phyloP scores from a whole-genome alignment of 495 filamentous ascomycete species.

The Penicillium coprophilum region DNA sequence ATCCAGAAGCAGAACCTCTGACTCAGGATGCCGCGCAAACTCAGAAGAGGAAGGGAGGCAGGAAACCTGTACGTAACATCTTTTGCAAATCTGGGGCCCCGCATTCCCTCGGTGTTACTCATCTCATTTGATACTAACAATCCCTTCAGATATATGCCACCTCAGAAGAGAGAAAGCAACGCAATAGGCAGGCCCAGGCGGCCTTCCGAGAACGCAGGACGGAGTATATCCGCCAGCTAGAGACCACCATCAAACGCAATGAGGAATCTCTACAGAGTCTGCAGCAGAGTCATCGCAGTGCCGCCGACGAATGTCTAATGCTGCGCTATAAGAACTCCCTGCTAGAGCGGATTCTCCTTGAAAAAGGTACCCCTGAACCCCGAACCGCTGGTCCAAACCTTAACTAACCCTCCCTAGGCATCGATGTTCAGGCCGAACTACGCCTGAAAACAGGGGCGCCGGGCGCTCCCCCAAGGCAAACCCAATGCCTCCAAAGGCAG shows the following conservation, averaged over 20 bases:
- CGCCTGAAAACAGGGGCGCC: slow-evolving; percentile 77
- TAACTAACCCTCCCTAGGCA: slow-evolving; percentile 57
- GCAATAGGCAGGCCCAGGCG: slow-evolving; percentile 95
- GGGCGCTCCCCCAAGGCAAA: slow-evolving; percentile 61
- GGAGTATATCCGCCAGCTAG: slow-evolving; percentile 98
- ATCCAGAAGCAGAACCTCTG: slow-evolving; percentile 56
- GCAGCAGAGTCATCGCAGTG: slow-evolving; percentile 90
- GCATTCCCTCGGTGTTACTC: slow-evolving; percentile 20
- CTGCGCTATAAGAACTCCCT: slow-evolving; percentile 97
- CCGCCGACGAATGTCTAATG: slow-evolving; percentile 97
- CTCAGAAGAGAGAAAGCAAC: slow-evolving; percentile 96
- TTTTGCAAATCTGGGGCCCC: slow-evolving; percentile 34
- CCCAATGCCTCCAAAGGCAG: slow-evolving; percentile 49
- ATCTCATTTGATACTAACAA: slow-evolving; percentile 17
- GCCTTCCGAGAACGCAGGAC: slow-evolving; percentile 95
- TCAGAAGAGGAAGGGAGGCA: slow-evolving; percentile 93
- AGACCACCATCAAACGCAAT: slow-evolving; percentile 96
- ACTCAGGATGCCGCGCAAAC: slow-evolving; percentile 58
- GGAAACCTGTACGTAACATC: slow-evolving; percentile 80
- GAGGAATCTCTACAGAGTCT: slow-evolving; percentile 88
- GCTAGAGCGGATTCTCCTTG: slow-evolving; percentile 88
- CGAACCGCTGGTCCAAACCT: neutral
- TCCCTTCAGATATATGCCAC: slow-evolving; percentile 85
- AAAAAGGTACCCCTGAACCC: slow-evolving; percentile 72
- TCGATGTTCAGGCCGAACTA: slow-evolving; percentile 96